Percentiles rank a stretch among this genome's conserved stretches.
These are phyloP conservation scores for Scheffersomyces quercinus DNA, from an alignment of 1,139 yeast species.

Conservation along the genomic window DNA sequence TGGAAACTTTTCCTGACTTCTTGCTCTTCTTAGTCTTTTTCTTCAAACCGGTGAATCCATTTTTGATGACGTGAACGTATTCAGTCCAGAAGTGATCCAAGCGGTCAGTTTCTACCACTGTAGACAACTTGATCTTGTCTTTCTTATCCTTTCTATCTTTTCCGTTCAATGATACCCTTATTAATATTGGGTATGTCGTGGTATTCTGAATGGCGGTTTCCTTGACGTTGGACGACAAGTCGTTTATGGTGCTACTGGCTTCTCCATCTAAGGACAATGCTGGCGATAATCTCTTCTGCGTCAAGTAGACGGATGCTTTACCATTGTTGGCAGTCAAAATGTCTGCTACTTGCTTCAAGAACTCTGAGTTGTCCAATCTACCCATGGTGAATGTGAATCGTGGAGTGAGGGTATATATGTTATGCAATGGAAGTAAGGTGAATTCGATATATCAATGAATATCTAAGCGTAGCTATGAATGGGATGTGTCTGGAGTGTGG, in stretches of 20 bases:
- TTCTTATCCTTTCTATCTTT: slow-evolving; percentile 31
- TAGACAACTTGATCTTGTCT: slow-evolving; percentile 56
- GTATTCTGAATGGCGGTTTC: slow-evolving; percentile 15
- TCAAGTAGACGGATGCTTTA: slow-evolving; percentile 41
- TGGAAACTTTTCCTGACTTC: slow-evolving; percentile 38
- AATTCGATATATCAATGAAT: too few species aligned
- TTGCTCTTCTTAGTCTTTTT: slow-evolving; percentile 67
- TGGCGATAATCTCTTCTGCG: slow-evolving; percentile 41
- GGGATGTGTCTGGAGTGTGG: too few species aligned
- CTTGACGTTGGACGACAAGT: slow-evolving; percentile 41
- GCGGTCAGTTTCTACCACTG: slow-evolving; percentile 58
- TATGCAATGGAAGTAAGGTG: too few species aligned
- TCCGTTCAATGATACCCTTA: slow-evolving; percentile 64
- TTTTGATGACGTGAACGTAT: slow-evolving; percentile 63
- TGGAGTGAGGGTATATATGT: too few species aligned
- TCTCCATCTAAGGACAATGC: slow-evolving; percentile 21
- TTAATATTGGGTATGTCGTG: slow-evolving; percentile 46
- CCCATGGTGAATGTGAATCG: slow-evolving; percentile 24
- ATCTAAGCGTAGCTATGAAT: too few species aligned
- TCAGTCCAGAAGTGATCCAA: slow-evolving; percentile 70
- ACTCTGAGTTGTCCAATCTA: slow-evolving; percentile 40
- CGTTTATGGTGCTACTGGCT: slow-evolving; percentile 16
- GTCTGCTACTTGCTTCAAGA: slow-evolving; percentile 31
- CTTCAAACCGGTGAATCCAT: slow-evolving; percentile 59
- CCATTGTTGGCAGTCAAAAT: slow-evolving; percentile 35